A percentile compares a stretch with the other conserved stretches of the same genome.
Evolutionary conservation across 164 flowering plant genomes (phyloP).

Genomic region (grape (Vitis vinifera)): DNA sequence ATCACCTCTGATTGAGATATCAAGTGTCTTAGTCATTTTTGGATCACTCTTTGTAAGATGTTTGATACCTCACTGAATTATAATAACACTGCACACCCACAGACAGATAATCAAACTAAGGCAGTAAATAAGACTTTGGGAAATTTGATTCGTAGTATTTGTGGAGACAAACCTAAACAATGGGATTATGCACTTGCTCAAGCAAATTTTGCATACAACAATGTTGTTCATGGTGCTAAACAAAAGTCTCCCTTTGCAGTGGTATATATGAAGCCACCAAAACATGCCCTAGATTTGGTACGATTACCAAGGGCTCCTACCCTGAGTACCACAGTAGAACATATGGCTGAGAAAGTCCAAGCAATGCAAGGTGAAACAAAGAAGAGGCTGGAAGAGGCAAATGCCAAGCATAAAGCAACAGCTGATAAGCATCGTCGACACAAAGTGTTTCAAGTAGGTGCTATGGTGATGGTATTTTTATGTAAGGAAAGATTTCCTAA

Average conservation of each 20-base stretch:
- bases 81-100: slow-evolving; percentile 3
- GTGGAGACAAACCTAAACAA: neutral
- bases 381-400: neutral
- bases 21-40: slow-evolving; percentile 5
- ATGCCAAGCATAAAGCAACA: neutral
- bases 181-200: slow-evolving; percentile 2
- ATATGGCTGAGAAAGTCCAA: neutral
- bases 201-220: slow-evolving; percentile 8
- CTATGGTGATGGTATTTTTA: slow-evolving; percentile 5
- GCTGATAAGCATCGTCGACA: slow-evolving; percentile 1
- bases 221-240: neutral
- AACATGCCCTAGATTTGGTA: slow-evolving; percentile 3
- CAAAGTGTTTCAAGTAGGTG: slow-evolving; percentile 4
- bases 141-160: neutral
- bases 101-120: slow-evolving; percentile 10
- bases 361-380: neutral
- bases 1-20: neutral
- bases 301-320: neutral
- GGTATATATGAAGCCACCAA: neutral
- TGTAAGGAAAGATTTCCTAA: slow-evolving; percentile 7
- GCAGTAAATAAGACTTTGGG: neutral
- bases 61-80: neutral
- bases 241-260: slow-evolving; percentile 1
- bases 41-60: neutral
- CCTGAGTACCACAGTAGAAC: neutral